Evolutionary conservation across 371 early-diverging fungal genomes (phyloP), one percentile per base, ranked within the genome.

Genomic region (Mortierella sp.): DNA sequence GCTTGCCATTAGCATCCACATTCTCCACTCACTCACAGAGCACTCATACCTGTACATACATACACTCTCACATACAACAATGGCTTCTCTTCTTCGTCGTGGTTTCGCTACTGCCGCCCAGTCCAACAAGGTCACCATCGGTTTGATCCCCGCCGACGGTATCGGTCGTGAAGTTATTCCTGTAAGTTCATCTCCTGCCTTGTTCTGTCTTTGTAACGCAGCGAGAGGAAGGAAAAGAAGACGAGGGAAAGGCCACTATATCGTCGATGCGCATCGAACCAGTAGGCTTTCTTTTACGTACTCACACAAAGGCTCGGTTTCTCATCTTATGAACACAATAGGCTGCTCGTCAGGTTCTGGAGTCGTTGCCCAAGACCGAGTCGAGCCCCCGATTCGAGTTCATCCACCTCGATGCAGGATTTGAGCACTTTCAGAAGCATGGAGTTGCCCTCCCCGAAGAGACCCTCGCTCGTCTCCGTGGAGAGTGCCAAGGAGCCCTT

Each of bases 111-210:
- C 91, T 75, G 79, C 89, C 73, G 76, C 83, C 50, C 71, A 88
- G 26, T 82, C 90, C 71, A 91, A 91, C 78, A 85, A 91, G 40
- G 89, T 95, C 73, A 97, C 93, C 73, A 96, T 98, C 80, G 98
- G 97, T 26, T 89, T 98, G 78, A 96, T 98, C 82, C 97, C 98
- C 40, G 98, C 96, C 59, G 98, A 98, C 87, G 98, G 98, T 74
- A 98, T 98, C 75, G 98, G 98, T 76, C 90, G 92, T 77, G 98
- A 98, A 91, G 98, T 96, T 71, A 95, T 96, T 74, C 96, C 96
- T 19, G 94, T 92, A 87, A 75, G 83, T 72, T 10, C 43, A 2
- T 5, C 26, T n/a, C 55, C n/a, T 19, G 43, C 16, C 28, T 21
- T 37, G 1, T 43, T 4, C 37, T 24, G 57, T 10, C 50, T 46